Evolutionary conservation across 2,329 filamentous ascomycete species (phyloP), one percentile per base, ranked within the genome.

Genomic region (Neofusicoccum ribis): DNA sequence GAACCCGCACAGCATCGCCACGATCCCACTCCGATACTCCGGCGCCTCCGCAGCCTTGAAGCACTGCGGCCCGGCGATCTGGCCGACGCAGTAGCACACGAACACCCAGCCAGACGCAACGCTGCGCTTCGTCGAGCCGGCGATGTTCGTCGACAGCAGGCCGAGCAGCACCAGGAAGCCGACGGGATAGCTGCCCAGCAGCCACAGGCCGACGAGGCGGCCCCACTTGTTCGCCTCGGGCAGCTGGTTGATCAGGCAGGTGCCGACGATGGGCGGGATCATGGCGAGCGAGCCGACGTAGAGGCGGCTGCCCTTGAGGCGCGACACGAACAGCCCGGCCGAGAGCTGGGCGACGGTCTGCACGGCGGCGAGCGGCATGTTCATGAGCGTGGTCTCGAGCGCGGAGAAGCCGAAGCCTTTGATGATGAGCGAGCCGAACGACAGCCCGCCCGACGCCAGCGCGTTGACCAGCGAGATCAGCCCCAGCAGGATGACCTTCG

Each of bases 51-150:
- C 81, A 0, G 86, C 84, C 3, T 84, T 88, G 73, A 89, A 91
- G 0, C 90, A 78, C 52, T 87, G 83, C 0, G 88, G 88, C 0
- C 88, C 88, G 23, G 90, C 78, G 41, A 90, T 86, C 69, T 91
- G 91, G 5, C 88, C 89, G 1, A 84, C 84, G 60, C 85, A 89
- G 66, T 88, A 85, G 4, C 88, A 87, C 52, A 91, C 82, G 70
- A 91, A 88, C 1, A 91, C 79, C 6, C 89, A 80, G 12, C 84
- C 87, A 0, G 87, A 89, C 0, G 85, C 88, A 9, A 85, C 84
- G 71, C 90, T 90, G 68, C 86, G 86, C 76, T 91, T 91, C 0
- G 88, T 91, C 71, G 91, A 88, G 1, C 89, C 88, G 0, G 85
- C 88, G 0, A 88, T 88, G 68, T 89, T 89, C 67, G 86, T 85